A percentile compares a stretch with the other conserved stretches of the same genome.
Evolutionary conservation across 768 basidiomycete genomes (phyloP).

Genomic region (Termitomyces sp.): DNA sequence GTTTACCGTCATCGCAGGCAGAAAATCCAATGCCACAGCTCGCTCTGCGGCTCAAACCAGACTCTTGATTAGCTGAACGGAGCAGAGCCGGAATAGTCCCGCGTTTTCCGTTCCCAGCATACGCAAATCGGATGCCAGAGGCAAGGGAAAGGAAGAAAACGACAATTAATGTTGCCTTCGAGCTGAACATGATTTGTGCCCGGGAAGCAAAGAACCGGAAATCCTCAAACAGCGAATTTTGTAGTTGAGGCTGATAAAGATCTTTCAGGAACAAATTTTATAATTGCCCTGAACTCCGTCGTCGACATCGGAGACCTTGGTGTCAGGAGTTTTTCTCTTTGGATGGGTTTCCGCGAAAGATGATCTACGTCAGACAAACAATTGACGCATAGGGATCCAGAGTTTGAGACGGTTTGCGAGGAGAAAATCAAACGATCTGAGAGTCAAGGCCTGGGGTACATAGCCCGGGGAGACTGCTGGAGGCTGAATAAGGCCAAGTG

Average conservation of each 20-base stretch:
- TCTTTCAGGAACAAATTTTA: not conserved
- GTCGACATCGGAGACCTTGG: not conserved
- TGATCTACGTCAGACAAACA: not conserved
- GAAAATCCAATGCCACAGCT: not conserved
- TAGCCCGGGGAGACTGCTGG: not conserved
- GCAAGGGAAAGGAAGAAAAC: not conserved
- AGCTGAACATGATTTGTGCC: not conserved
- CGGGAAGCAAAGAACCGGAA: not conserved
- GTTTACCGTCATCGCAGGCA: constrained; percentile 1
- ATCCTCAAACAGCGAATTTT: not conserved
- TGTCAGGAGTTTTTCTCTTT: not conserved
- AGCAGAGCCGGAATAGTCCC: constrained; percentile 1
- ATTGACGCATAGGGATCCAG: no score
- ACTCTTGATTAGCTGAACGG: not conserved
- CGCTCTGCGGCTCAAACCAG: not conserved
- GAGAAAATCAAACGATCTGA: not conserved
- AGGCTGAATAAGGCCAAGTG: not conserved
- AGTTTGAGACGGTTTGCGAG: not conserved
- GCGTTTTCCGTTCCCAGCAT: not conserved
- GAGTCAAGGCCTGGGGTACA: no score
- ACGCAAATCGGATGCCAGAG: not conserved
- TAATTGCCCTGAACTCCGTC: not conserved
- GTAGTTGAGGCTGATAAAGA: not conserved
- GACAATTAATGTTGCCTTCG: not conserved
- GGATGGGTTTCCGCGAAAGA: not conserved